Evolutionary conservation across 2,329 filamentous ascomycete species (phyloP).

Genomic region (Dactylellina parvicollis): DNA sequence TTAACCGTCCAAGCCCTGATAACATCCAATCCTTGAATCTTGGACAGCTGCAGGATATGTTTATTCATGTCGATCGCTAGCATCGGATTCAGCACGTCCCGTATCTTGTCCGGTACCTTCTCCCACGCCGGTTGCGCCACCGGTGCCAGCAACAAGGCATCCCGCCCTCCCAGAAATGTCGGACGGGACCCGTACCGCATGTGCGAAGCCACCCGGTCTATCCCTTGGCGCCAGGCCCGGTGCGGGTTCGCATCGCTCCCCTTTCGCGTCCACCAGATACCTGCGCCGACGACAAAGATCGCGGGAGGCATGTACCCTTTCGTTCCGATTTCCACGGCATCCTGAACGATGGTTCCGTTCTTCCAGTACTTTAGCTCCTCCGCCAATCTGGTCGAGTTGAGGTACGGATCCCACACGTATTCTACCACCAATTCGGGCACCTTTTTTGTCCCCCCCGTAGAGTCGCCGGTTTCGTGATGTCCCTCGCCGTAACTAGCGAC

Average conservation of each 20-base stretch:
- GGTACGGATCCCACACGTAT: slow-evolving; percentile 72
- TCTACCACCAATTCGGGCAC: slow-evolving; percentile 62
- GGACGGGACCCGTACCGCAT: slow-evolving; percentile 56
- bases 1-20: slow-evolving; percentile 64
- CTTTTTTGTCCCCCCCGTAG: slow-evolving; percentile 7
- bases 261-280: slow-evolving; percentile 66
- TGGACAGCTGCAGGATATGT: slow-evolving; percentile 64
- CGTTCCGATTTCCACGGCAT: not conserved
- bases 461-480: not conserved
- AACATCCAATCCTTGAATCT: slow-evolving; percentile 61
- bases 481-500: too few relatives aligned
- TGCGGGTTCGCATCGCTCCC: slow-evolving; percentile 54
- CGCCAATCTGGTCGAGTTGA: slow-evolving; percentile 66
- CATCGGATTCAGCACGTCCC: slow-evolving; percentile 64
- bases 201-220: slow-evolving; percentile 64
- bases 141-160: slow-evolving; percentile 63
- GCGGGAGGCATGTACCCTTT: slow-evolving; percentile 61
- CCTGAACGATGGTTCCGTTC: slow-evolving; percentile 41
- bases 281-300: slow-evolving; percentile 67
- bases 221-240: slow-evolving; percentile 60
- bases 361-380: slow-evolving; percentile 62
- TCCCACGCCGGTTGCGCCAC: slow-evolving; percentile 64
- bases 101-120: slow-evolving; percentile 62
- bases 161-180: slow-evolving; percentile 51
- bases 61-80: slow-evolving; percentile 68